Conservation (phyloP, 2,329 filamentous ascomycete species). For the Alternaria atra region DNA sequence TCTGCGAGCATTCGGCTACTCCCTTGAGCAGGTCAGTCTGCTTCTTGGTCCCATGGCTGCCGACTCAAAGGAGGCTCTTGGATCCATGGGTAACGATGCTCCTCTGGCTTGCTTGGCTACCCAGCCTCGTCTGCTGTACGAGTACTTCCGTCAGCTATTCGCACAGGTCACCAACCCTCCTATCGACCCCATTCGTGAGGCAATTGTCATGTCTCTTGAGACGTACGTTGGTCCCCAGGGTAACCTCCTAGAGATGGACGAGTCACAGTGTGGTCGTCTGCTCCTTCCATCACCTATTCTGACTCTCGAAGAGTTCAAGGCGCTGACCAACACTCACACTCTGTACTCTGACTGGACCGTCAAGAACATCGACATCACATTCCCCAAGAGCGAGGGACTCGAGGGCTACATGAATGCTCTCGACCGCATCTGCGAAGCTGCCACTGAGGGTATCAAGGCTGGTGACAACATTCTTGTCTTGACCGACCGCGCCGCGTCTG, state of each 20-base stretch:
- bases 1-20: conserved; percentile 89
- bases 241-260: conserved; percentile 92
- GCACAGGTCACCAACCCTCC: conserved; percentile 98
- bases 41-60: conserved; percentile 94
- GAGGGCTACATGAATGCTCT: conserved; percentile 86
- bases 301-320: conserved; percentile 89
- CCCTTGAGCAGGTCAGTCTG: conserved; percentile 92
- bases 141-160: conserved; percentile 98
- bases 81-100: conserved; percentile 97
- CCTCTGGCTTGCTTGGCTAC: conserved; percentile 91
- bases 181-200: conserved; percentile 96
- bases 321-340: conserved; percentile 77
- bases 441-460: conserved; percentile 82
- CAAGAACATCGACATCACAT: conserved; percentile 90
- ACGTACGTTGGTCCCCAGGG: conserved; percentile 97
- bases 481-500: conserved; percentile 85
- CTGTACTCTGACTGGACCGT: conserved; percentile 84
- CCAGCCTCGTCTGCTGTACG: conserved; percentile 86
- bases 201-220: conserved; percentile 97
- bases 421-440: conserved; percentile 86
- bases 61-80: conserved; percentile 95
- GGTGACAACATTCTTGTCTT: conserved; percentile 87
- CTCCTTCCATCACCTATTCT: conserved; percentile 88
- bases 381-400: conserved; percentile 83
- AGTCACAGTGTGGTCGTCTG: conserved; percentile 85